Conservation (phyloP, 129 eudicot species). For the Artemisia tridentata region DNA sequence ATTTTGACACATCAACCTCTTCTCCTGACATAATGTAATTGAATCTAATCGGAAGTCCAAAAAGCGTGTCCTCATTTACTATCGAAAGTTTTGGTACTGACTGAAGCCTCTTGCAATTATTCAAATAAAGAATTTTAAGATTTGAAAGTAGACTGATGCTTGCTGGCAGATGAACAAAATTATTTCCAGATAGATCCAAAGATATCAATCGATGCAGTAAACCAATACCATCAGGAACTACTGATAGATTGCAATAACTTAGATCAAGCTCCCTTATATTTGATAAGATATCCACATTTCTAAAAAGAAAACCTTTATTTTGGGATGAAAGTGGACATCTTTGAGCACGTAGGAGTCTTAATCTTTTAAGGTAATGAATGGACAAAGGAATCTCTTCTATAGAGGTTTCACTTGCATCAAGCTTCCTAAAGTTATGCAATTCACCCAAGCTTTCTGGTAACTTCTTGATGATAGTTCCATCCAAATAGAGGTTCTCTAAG, state of each 20-base stretch:
- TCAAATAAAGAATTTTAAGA: constrained; percentile 22
- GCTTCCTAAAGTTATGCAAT: constrained; percentile 4
- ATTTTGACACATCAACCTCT: constrained; percentile 14
- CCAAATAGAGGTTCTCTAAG: not conserved
- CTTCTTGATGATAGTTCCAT: not conserved
- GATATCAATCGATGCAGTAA: not conserved
- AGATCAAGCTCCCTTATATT: constrained; percentile 13
- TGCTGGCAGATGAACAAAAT: constrained; percentile 19
- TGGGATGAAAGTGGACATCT: constrained; percentile 15
- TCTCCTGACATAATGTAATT: constrained; percentile 5
- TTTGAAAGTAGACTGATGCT: constrained; percentile 27
- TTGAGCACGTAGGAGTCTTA: constrained; percentile 17
- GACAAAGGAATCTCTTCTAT: constrained; percentile 17
- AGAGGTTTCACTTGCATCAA: constrained; percentile 20
- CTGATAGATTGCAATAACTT: constrained; percentile 19
- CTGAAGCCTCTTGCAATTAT: constrained; percentile 24
- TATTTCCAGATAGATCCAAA: constrained; percentile 29
- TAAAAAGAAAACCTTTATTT: not conserved
- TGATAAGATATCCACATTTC: not conserved
- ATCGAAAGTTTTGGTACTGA: constrained; percentile 25
- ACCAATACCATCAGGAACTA: constrained; percentile 27
- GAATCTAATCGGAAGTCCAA: constrained; percentile 21
- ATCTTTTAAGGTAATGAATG: not conserved
- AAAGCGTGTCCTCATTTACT: constrained; percentile 18
- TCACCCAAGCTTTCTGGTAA: constrained; percentile 17